Evolutionary conservation across 148 eudicot genomes (phyloP), one percentile per base, ranked within the genome.

Genomic region (Rhododendron kiyosumense): DNA sequence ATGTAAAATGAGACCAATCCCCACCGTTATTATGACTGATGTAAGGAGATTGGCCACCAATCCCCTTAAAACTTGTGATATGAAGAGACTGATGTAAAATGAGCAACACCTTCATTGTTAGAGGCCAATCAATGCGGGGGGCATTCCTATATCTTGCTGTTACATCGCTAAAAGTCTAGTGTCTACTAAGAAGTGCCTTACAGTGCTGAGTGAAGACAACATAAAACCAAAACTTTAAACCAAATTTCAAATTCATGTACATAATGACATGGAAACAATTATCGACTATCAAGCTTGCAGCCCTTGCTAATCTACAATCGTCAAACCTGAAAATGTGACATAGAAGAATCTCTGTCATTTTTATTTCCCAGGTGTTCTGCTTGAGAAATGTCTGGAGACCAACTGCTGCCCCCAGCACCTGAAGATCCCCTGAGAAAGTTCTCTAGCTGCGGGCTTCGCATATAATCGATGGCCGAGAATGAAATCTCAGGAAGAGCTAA

Each of bases 401-500:
- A 88, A 32, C 84, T 84, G 79, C 89, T 81, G 84, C 85, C 82
- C 84, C 89, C 98, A 77, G 82, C 85, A 24, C 86, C 85, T 59
- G 91, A 88, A 75, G 91, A 88, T 84, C 88, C 94, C 81, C 85
- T 85, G 38, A 97, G 94, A 82, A 95, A 93, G 80, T 90, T 87
- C 75, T 93, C 95, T 83, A 97, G 90, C 86, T 84, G 90, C 83
- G 93, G 92, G 88, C 86, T 93, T 87, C 82, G 89, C 95, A 95
- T 88, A 84, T 82, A 82, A 88, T 89, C 88, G 79, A 92, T 86
- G 48, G 89, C 93, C 77, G 93, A 90, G 87, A 88, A 78, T 85
- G 92, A 90, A 82, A 94, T 90, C 69, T 88, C 78, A 28, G 99
- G 99, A 85, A 97, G 98, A 86, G 97, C 96, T 82, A 89, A 86